These are phyloP conservation scores for Berberis vulgaris DNA, from an alignment of 164 flowering plant species.

Conservation along the genomic window DNA sequence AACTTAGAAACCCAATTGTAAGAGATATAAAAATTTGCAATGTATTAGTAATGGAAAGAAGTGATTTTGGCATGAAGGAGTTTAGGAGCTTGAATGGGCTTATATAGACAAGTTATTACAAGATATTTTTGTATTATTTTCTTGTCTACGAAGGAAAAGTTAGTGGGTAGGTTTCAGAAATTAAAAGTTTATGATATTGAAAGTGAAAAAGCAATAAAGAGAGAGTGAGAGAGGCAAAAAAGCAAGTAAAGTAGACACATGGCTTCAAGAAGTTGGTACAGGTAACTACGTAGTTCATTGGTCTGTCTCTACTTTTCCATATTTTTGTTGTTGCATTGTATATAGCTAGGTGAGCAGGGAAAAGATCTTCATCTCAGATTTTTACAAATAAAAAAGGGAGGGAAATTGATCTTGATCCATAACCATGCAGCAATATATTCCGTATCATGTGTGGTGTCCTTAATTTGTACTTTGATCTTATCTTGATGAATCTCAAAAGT, in stretches of 20 bases:
- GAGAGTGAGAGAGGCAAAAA: background rate
- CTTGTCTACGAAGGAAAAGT: background rate
- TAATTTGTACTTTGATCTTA: no score
- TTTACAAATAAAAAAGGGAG: no score
- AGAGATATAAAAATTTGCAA: background rate
- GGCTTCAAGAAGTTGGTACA: no score
- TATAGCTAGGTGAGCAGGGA: no score
- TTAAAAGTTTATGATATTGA: background rate
- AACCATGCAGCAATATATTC: no score
- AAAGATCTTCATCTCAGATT: no score
- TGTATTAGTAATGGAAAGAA: background rate
- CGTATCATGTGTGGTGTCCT: no score
- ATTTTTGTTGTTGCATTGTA: no score
- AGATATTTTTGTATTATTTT: background rate
- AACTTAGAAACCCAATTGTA: background rate
- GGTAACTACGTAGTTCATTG: no score
- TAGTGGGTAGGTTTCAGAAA: background rate
- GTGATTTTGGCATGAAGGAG: slow-evolving; percentile 3
- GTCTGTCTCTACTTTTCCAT: no score
- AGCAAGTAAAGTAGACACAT: background rate
- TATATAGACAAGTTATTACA: background rate
- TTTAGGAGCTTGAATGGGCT: background rate
- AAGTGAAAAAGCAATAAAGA: background rate
- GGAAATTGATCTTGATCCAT: no score
- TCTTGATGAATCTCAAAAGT: no score